Evolutionary conservation across 129 eudicot genomes (phyloP), one percentile per base, ranked within the genome.

Genomic region (Arctium lappa): DNA sequence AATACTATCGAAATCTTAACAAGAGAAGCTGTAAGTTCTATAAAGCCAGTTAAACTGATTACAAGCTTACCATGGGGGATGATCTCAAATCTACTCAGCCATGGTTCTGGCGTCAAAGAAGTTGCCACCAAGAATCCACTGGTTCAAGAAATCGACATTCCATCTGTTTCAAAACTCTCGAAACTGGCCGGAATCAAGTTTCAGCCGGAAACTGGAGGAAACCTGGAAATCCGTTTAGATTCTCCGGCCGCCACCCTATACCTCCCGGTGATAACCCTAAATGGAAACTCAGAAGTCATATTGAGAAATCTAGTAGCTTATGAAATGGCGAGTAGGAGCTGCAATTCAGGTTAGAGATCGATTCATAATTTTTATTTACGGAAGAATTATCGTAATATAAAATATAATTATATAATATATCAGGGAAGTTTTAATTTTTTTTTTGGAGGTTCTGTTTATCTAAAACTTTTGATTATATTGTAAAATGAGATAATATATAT

Each of bases 271-370:
- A 73, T 72, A n/a, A 80, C 84, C 4, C 72, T 80, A 50, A 80
- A 34, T 10, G 39, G 50, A 1, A 71, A 80, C 72, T 80, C 84
- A 73, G 84, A 80, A 70, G 84, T 80, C 29, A 46, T 80, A 50
- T 50, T 80, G 39, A 48, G 84, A 50, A 80, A 80, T 69, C 72
- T 80, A 12, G 65, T 75, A 32, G 79, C 79, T 10, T 75, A 44
- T 31, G 79, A 75, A 75, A 50, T 50, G 39, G 76, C 79, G 27
- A 75, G 38, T 75, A 75, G 37, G 18, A 13, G 12, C 50, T 16
- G 11, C 30, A 2, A 18, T 29, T 50, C 56, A 18, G 79, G 56
- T 18, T 73, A 36, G 13, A 32, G 10, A 36, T 8, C 46, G 9
- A 40, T 40, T 40, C 8, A 40, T 40, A 40, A 40, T 38, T 33